Base-by-base conservation (phyloP, 2,329 filamentous ascomycete genomes). In the Ophiostoma fasciatum region DNA sequence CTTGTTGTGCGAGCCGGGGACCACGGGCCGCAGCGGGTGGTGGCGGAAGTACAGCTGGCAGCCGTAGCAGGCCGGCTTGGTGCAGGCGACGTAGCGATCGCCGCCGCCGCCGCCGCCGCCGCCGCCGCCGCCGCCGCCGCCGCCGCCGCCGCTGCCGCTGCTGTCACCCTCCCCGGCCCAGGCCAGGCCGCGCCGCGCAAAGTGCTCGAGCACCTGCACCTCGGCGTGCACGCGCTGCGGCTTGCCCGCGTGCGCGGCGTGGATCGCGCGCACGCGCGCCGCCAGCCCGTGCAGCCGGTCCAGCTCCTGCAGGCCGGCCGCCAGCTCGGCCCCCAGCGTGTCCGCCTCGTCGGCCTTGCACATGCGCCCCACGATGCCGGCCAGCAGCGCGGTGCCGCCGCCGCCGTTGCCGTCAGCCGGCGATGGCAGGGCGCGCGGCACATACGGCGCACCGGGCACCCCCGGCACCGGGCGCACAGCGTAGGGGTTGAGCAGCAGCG, bases 61-160 rank as follows among this genome's bases (percentile, higher is more conserved):
- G 34, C 60, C 64, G 39, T 63, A 61, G 37, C 66, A 71, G 4
- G 67, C 59, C 0, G 58, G 56, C 46, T 71, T 71, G 45, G 64
- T 71, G 39, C 59, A 65, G 4, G 58, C 64, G 11, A 71, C 58
- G 42, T 59, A 69, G 4, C 49, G 48, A 38, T 69, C 64, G 5
- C 49, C 36, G 4, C 19, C 18, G 2, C 48, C n/a, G n/a, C n/a
- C n/a, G n/a, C n/a, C n/a, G n/a, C n/a, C n/a, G n/a, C n/a, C n/a
- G n/a, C n/a, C n/a, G n/a, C n/a, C n/a, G n/a, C n/a, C n/a, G n/a
- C n/a, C n/a, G n/a, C n/a, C n/a, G n/a, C n/a, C n/a, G n/a, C n/a
- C n/a, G n/a, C n/a, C n/a, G n/a, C n/a, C n/a, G n/a, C n/a, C n/a
- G n/a, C n/a, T n/a, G n/a, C n/a, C n/a, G n/a, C n/a, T n/a, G n/a